Base-by-base conservation (phyloP, 2,329 filamentous ascomycete genomes). In the Didymellaceae sp. region DNA sequence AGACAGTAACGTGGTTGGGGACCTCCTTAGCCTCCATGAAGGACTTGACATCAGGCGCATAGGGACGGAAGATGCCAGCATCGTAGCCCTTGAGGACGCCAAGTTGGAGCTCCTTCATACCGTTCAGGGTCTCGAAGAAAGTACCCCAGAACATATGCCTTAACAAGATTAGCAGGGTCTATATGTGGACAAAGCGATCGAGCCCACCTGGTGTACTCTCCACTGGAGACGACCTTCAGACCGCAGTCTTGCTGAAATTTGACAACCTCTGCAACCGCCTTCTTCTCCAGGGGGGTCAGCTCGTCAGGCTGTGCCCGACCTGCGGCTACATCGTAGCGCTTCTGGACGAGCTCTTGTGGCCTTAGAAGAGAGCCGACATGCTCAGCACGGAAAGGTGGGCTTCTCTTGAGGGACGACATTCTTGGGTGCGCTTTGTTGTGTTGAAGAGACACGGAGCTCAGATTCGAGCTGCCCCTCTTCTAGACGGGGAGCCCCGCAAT, bases 331-430 rank as follows among this genome's bases (percentile, higher is more conserved):
- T 81, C 69, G 58, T 79, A 75, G 71, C 87, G 79, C 38, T 82
- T 82, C 37, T 83, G 77, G 11, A 88, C 77, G 20, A 90, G 80
- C 42, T 80, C 74, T 43, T 83, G 72, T 1, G 87, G 86, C 24
- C 87, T 85, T 50, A 90, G 81, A 24, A 90, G 78, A 11, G 86
- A 89, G 40, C 87, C 87, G 54, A 89, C 80, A 59, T 90, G 87
- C 74, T 90, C 87, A 52, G 86, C 86, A 66, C 88, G 82, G 74
- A 88, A 90, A 40, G 85, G 86, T 32, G 84, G 82, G 57, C 56
- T 68, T 65, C 67, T 65, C 55, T 71, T 71, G 30, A 61, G 61
- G 30, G 65, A 52, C 31, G 66, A 60, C 68, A 66, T 65, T 25
- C 60, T 75, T 71, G 55, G 74, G 74, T 43, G 21, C 40, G 34